Evolutionary conservation across 2,329 filamentous ascomycete genomes (phyloP).

Genomic region (Cladosporium colombiae): DNA sequence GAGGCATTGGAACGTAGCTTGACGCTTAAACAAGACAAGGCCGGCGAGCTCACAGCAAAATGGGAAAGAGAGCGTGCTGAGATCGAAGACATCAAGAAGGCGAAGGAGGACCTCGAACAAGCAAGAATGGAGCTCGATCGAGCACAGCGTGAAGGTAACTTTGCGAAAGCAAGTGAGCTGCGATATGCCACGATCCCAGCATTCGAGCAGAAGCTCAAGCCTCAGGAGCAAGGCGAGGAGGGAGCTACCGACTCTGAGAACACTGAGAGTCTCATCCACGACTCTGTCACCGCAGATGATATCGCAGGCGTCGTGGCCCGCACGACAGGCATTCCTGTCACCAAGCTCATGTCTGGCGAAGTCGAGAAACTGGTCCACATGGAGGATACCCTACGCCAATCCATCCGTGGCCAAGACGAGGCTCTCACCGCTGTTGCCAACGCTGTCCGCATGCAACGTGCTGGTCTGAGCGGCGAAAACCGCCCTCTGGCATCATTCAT

Average conservation of each 20-base stretch:
- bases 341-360: conserved; percentile 88
- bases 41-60: conserved; percentile 69
- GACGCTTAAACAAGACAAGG: conserved; percentile 75
- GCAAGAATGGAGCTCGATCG: conserved; percentile 83
- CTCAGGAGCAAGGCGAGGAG: conserved; percentile 62
- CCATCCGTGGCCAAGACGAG: conserved; percentile 90
- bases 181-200: conserved; percentile 83
- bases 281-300: conserved; percentile 92
- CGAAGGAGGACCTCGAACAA: conserved; percentile 84
- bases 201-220: conserved; percentile 76
- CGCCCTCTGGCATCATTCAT: conserved; percentile 92
- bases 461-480: conserved; percentile 88
- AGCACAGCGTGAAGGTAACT: conserved; percentile 84
- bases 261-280: conserved; percentile 72
- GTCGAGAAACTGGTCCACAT: conserved; percentile 94
- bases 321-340: conserved; percentile 88
- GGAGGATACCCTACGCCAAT: conserved; percentile 83
- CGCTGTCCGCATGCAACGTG: conserved; percentile 89
- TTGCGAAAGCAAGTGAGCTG: conserved; percentile 85
- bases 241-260: conserved; percentile 46
- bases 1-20: conserved; percentile 81
- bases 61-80: conserved; percentile 91
- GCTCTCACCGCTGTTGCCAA: conserved; percentile 88
- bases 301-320: conserved; percentile 90
- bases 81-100: conserved; percentile 82